Evolutionary conservation across 371 early-diverging fungal species (phyloP).

Genomic region (Apophysomyces elegans): DNA sequence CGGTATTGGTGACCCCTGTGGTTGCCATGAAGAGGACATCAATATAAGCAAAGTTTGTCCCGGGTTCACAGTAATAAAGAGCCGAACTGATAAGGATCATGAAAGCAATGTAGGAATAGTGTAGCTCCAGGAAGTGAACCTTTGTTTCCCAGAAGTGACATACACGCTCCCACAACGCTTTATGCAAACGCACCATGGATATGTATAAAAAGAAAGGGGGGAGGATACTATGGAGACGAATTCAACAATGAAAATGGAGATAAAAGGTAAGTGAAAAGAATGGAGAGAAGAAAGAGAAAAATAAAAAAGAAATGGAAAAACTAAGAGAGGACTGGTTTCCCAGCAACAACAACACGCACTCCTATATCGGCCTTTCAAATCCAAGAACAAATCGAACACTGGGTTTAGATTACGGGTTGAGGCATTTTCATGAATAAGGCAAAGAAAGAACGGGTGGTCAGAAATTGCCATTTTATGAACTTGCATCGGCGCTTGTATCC

Average conservation of each 20-base stretch:
- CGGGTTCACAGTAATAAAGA: constrained; percentile 43
- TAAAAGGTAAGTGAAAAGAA: neutral
- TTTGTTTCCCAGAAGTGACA: constrained; percentile 32
- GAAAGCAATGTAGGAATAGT: constrained; percentile 45
- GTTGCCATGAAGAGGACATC: constrained; percentile 53
- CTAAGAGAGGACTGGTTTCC: neutral
- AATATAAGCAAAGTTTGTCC: constrained; percentile 40
- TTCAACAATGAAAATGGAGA: too few species aligned
- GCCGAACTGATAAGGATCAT: constrained; percentile 36
- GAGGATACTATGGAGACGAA: too few species aligned
- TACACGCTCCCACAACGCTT: neutral
- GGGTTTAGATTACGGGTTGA: neutral
- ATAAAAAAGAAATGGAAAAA: neutral
- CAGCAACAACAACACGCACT: neutral
- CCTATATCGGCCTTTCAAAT: neutral
- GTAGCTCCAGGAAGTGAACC: constrained; percentile 52
- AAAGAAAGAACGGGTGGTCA: neutral
- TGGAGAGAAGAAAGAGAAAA: neutral
- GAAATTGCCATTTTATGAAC: neutral
- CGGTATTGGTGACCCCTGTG: constrained; percentile 43
- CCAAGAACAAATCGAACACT: constrained; percentile 5
- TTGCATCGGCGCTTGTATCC: constrained; percentile 1
- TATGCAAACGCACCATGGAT: neutral
- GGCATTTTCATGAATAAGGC: constrained; percentile 6
- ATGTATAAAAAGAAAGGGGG: too few species aligned